phyloP scores from a whole-genome alignment of 306 rosid species.

The Malus sieversii region DNA sequence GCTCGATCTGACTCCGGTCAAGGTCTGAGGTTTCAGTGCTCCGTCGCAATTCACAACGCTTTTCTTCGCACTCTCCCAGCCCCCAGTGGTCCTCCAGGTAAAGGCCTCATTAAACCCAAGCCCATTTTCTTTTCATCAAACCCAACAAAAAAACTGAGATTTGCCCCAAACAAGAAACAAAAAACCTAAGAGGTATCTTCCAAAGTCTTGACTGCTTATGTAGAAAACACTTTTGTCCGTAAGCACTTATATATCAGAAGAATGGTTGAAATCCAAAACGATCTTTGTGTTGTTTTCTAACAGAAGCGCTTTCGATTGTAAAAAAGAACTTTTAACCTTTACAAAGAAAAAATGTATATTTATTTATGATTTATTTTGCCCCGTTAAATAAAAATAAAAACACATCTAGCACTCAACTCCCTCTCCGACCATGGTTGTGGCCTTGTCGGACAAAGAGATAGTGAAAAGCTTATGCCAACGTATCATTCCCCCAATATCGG shows the following conservation, averaged over 20 bases:
- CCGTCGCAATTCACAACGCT: background rate
- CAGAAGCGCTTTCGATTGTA: background rate
- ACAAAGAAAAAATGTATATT: too few relatives aligned
- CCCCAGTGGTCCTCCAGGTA: background rate
- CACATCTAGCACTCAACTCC: background rate
- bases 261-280: too few relatives aligned
- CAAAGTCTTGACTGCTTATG: background rate
- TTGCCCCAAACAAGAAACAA: too few relatives aligned
- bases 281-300: too few relatives aligned
- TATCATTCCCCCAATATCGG: too few relatives aligned
- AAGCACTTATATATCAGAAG: too few relatives aligned
- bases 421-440: background rate
- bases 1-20: background rate
- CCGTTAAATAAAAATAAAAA: too few relatives aligned
- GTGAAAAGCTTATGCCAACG: too few relatives aligned
- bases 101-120: background rate
- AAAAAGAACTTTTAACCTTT: background rate
- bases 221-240: background rate
- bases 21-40: background rate
- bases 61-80: background rate
- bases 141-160: background rate
- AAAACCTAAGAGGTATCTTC: too few relatives aligned
- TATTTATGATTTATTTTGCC: too few relatives aligned
- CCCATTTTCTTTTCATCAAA: background rate
- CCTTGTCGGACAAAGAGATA: too few relatives aligned